These are phyloP conservation scores for Lichenothelia convexa DNA, from an alignment of 495 filamentous ascomycete genomes.

Conservation along the genomic window DNA sequence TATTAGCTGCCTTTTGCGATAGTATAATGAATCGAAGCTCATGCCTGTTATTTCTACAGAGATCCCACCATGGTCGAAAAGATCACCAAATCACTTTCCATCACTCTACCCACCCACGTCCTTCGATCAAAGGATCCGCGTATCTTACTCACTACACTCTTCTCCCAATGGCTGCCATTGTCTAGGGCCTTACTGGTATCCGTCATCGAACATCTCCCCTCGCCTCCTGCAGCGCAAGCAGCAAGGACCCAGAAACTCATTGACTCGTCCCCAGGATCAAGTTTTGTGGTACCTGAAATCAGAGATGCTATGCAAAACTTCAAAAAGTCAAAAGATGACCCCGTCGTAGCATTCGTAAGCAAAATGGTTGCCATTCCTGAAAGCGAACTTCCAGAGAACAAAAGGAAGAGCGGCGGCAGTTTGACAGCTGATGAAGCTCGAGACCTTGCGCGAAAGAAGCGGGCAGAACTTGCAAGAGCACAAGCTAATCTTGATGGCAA, in stretches of 20 bases:
- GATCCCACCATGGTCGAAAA: conserved; percentile 75
- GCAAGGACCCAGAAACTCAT: conserved; percentile 61
- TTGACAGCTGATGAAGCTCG: conserved; percentile 79
- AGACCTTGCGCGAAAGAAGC: conserved; percentile 71
- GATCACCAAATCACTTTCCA: conserved; percentile 77
- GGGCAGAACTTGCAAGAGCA: conserved; percentile 65
- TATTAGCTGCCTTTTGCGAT: conserved; percentile 11
- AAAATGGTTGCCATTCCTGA: conserved; percentile 95
- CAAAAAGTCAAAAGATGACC: conserved; percentile 44
- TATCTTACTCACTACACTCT: conserved; percentile 67
- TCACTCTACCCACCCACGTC: conserved; percentile 68
- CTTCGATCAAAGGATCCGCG: conserved; percentile 69
- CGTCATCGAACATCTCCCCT: conserved; percentile 80
- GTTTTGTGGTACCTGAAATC: conserved; percentile 45
- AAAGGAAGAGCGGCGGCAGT: conserved; percentile 42
- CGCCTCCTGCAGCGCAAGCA: conserved; percentile 69
- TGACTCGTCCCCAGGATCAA: conserved; percentile 58
- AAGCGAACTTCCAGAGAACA: conserved; percentile 72
- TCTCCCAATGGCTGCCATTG: conserved; percentile 78
- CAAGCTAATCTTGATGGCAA: conserved; percentile 38
- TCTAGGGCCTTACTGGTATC: conserved; percentile 88
- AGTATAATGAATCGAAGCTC: conserved; percentile 17
- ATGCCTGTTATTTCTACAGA: conserved; percentile 27
- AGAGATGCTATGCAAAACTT: conserved; percentile 68
- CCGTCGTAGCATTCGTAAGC: conserved; percentile 87